Percentiles rank a stretch among this genome's conserved stretches.
Conservation (phyloP, 352 stramenopile genomes). For the Phytophthora capsici region DNA sequence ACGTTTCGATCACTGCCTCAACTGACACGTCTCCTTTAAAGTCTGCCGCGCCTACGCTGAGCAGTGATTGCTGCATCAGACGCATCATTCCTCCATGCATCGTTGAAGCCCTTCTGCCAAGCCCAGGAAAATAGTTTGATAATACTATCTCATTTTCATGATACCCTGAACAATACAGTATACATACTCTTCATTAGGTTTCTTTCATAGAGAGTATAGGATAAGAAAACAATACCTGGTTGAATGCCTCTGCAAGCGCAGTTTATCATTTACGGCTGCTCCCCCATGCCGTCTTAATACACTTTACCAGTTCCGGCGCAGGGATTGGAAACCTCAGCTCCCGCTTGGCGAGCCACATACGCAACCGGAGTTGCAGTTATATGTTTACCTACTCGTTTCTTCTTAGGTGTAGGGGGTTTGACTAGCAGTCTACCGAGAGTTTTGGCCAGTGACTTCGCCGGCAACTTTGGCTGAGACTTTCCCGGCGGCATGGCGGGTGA, state of each 20-base stretch:
- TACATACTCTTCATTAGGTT: too few relatives aligned
- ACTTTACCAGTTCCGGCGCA: slow-evolving; percentile 6
- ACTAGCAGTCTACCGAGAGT: too few relatives aligned
- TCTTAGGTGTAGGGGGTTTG: too few relatives aligned
- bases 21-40: background rate
- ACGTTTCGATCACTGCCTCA: background rate
- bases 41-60: background rate
- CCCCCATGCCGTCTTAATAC: slow-evolving; percentile 11
- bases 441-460: too few relatives aligned
- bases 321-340: too few relatives aligned
- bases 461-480: too few relatives aligned
- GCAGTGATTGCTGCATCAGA: background rate
- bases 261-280: background rate
- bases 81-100: background rate
- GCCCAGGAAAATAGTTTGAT: slow-evolving; percentile 9
- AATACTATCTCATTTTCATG: slow-evolving; percentile 20
- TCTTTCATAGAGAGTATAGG: slow-evolving; percentile 3
- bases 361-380: too few relatives aligned
- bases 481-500: too few relatives aligned
- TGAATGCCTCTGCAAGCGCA: background rate
- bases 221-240: background rate
- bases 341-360: too few relatives aligned
- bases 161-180: slow-evolving; percentile 7
- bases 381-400: too few relatives aligned
- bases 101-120: background rate